Evolutionary conservation across 345 rosid genomes (phyloP), one percentile per base, ranked within the genome.

Genomic region (Acer saccharum): DNA sequence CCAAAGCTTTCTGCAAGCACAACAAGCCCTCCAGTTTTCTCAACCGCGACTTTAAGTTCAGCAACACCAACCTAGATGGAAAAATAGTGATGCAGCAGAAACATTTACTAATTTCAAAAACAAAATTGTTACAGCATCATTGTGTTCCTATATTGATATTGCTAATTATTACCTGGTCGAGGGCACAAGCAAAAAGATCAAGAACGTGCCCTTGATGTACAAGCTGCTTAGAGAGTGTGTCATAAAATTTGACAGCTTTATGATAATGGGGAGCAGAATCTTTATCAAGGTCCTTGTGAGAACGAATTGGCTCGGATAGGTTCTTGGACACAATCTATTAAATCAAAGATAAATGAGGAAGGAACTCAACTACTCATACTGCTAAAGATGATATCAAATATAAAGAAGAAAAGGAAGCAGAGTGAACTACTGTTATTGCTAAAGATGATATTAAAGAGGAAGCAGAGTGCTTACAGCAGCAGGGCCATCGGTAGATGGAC

Each of bases 1-100:
- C 97, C 98, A 88, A 96, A 96, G 86, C 99, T 96, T 87, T 96
- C 99, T 64, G 99, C 93, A 84, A 96, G 99, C 86, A 94, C 97
- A 65, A 96, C 94, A 81, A 94, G 89, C 16, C 99, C 99, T 68
- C 99, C 98, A 25, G 98, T 92, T 87, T 85, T 87, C 84, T 96
- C 99, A 66, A 96, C 90, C 32, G 94, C 94, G 81, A 96, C 92
- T 92, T 88, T 94, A 67, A 96, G 89, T 87, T 96, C 99, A 61
- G 97, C 95, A 82, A 96, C 85, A 64, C 99, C 99, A 46, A 96
- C 97, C 99, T 94, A 83, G 69, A 48, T 35, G 67, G 25, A 58
- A 72, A 70, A 18, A 69, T 39, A 46, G 23, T n/a, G 8, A 44
- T 35, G 68, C 68, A 25, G 35, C 39, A 43, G 25, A 74, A 69